Base-by-base conservation (phyloP, 2,329 filamentous ascomycete species). In the Periconia sp. region DNA sequence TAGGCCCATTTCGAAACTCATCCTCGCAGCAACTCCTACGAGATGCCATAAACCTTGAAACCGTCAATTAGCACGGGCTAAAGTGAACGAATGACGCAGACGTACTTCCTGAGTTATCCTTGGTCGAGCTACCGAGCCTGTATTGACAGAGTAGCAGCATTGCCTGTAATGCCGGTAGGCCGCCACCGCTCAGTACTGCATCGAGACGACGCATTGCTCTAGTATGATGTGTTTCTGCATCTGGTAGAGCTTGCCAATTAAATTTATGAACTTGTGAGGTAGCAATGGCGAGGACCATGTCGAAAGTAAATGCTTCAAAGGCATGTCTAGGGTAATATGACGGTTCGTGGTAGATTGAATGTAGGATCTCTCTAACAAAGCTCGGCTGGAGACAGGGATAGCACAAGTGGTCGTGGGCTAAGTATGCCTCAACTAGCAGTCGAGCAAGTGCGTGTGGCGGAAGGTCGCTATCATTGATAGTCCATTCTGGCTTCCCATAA, bases 1-100 rank as follows among this genome's bases (percentile, higher is more conserved):
- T 0, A 76, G 47, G 0, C 73, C 73, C 33, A 75, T 75, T 66
- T 91, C 88, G 19, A 90, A 73, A 50, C 72, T 71, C 21, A 71
- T 73, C 5, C 71, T 60, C 0, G 70, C 70, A 1, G 73, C 72
- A 6, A 73, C 66, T 0, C 73, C 72, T 10, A 76, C 72, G 2
- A 75, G 61, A 47, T 76, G 73, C 73, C 74, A 77, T 19, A 77
- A 66, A 38, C 72, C 63, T 73, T 68, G 23, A 25, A 25, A 25
- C n/a, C n/a, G 23, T n/a, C 23, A 25, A 25, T 25, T 25, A 25
- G 23, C 8, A n/a, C n/a, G 8, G 23, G 23, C n/a, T n/a, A 9
- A 9, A n/a, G 23, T 25, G n/a, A 25, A 25, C 23, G n/a, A 8
- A 25, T 8, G 8, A n/a, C n/a, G n/a, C n/a, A 8, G 23, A 25